Base-by-base conservation (phyloP, 2,329 filamentous ascomycete species). In the Gaeumannomyces tritici region DNA sequence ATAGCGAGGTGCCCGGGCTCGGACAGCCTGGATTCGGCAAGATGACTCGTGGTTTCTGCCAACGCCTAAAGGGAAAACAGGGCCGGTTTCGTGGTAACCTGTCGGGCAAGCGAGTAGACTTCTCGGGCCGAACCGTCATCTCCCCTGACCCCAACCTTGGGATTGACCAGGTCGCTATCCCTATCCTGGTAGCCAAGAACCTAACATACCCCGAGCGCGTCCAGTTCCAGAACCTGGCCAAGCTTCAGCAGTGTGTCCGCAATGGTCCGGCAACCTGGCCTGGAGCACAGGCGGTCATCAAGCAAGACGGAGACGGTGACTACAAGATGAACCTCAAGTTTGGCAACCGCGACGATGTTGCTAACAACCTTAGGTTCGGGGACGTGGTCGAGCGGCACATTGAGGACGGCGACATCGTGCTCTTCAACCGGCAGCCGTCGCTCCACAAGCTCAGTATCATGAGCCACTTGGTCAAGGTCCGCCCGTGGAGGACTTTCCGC, bases 371-470 rank as follows among this genome's bases (percentile, higher is more conserved):
- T 27, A 81, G 86, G 60, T 84, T 90, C 69, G 95, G 95, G 18
- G 95, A 99, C 73, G 80, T 93, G 47, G 93, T 99, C 6, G 93
- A 99, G 72, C 88, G 95, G 33, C 95, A 99, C 77, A 82, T 99
- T 1, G 91, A 96, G 72, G 93, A 99, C 70, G 90, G 91, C 59
- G 95, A 99, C 73, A 89, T 98, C 67, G 93, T 98, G 1, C 84
- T 99, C 0, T 99, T 99, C 83, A 99, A 99, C 72, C 91, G 95
- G 65, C 95, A 99, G 71, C 95, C 95, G 0, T 99, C 95, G 1
- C 83, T 99, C 11, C 95, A 99, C 81, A 99, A 98, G 75, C 89
- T 99, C 67, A 96, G 91, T 86, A 99, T 99, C 74, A 92, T 99
- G 77, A 93, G 90, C 71, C 95, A 99, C 79, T 87, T 89, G 70